Base-by-base conservation (phyloP, 1,284 basidiomycete species). In the Cutaneotrichosporon cutaneum region DNA sequence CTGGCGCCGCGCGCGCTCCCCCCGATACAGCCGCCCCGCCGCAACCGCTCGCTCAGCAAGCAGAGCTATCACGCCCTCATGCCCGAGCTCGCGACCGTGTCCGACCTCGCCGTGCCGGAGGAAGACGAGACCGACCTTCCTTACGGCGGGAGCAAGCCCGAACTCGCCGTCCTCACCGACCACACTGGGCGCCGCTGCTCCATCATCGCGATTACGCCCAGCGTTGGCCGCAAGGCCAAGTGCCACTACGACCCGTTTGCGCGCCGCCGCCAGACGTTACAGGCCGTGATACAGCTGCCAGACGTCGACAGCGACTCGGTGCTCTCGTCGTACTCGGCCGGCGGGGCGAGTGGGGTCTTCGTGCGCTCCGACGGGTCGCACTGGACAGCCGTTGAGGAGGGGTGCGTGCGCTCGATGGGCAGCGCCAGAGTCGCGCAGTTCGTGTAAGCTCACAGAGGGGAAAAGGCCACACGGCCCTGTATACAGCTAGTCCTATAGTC, bases 211-310 rank as follows among this genome's bases (percentile, higher is more conserved):
- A 51, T 51, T 16, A 51, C 48, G 10, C 48, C 48, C 26, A 32
- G 27, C 9, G 48, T 32, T 10, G 48, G 48, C 14, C 27, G 48
- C 14, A 51, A 51, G 48, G 48, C 48, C 48, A 51, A 51, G 27
- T 51, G 48, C 27, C 48, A 51, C 48, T 51, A 51, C 48, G 48
- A 51, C 27, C 48, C 48, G 24, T 51, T 51, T 51, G 48, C 27
- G 48, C 48, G 48, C 26, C 48, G 48, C 48, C 48, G 27, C n/a
- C n/a, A n/a, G n/a, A n/a, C n/a, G n/a, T n/a, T n/a, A n/a, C n/a
- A n/a, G n/a, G n/a, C n/a, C n/a, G n/a, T n/a, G n/a, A n/a, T n/a
- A n/a, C n/a, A n/a, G n/a, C n/a, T n/a, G n/a, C n/a, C n/a, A n/a
- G n/a, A n/a, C n/a, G n/a, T 9, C 9, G 39, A 42, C 39, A 1